These are phyloP conservation scores for Psidium friedrichsthalianum DNA, from an alignment of 345 rosid species.

Conservation along the genomic window DNA sequence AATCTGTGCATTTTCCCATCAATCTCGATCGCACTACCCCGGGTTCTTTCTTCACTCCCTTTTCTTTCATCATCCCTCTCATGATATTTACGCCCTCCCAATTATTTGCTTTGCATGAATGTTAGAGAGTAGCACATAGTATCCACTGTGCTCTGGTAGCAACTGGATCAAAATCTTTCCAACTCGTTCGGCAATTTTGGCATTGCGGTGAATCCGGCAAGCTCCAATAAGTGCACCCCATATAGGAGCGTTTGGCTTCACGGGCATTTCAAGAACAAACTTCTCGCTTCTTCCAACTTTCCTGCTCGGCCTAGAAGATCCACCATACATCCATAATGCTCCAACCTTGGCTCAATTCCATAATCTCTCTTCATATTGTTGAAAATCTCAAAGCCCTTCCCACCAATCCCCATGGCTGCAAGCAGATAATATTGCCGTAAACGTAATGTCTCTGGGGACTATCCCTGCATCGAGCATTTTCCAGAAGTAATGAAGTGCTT, in stretches of 20 bases:
- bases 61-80: slow-evolving; percentile 54
- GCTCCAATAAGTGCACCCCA: slow-evolving; percentile 81
- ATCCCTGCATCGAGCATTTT: slow-evolving; percentile 36
- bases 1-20: slow-evolving; percentile 49
- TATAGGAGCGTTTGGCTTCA: slow-evolving; percentile 55
- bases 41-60: slow-evolving; percentile 42
- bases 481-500: slow-evolving; percentile 35
- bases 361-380: slow-evolving; percentile 48
- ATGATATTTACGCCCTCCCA: slow-evolving; percentile 43
- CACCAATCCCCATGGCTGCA: slow-evolving; percentile 80
- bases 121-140: slow-evolving; percentile 62
- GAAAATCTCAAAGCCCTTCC: no score
- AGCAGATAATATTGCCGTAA: slow-evolving; percentile 56
- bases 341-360: no score
- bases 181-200: slow-evolving; percentile 49
- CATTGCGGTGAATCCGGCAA: slow-evolving; percentile 51
- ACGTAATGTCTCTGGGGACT: no score
- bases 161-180: slow-evolving; percentile 44
- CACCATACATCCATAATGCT: slow-evolving; percentile 76
- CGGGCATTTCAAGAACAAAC: slow-evolving; percentile 50
- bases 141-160: slow-evolving; percentile 64
- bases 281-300: slow-evolving; percentile 49
- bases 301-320: slow-evolving; percentile 79
- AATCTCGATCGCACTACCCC: slow-evolving; percentile 54
- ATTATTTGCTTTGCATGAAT: slow-evolving; percentile 50